Evolutionary conservation across 2,329 filamentous ascomycete species (phyloP).

Genomic region (Chrysoporthe puriensis): DNA sequence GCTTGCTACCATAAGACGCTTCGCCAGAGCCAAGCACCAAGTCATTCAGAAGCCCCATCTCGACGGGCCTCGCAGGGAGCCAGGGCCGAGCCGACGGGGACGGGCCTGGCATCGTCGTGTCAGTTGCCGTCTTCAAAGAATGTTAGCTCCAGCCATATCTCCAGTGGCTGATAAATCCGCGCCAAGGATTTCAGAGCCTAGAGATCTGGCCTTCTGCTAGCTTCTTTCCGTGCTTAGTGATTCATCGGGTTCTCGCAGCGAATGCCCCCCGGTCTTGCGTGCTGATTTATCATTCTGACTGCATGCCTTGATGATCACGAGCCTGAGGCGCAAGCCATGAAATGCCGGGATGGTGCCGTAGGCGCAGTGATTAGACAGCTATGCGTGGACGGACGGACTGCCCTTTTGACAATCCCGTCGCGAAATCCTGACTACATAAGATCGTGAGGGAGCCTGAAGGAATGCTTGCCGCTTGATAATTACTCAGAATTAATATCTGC

Average conservation of each 20-base stretch:
- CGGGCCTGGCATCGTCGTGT: neutral
- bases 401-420: neutral
- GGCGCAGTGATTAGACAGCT: neutral
- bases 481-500: too few species aligned
- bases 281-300: neutral
- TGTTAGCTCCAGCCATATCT: constrained; percentile 3
- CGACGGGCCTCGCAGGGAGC: neutral
- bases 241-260: neutral
- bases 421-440: neutral
- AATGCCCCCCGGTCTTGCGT: neutral
- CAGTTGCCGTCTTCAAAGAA: neutral
- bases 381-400: too few species aligned
- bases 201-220: neutral
- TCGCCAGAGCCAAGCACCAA: constrained; percentile 10
- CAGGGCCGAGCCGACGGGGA: neutral
- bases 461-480: neutral
- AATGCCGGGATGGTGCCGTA: neutral
- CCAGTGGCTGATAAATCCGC: constrained; percentile 19
- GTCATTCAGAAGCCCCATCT: neutral
- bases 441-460: neutral
- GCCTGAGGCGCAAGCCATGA: neutral
- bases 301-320: neutral
- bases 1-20: neutral
- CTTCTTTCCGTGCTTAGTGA: neutral
- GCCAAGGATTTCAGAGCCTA: neutral